Conservation (phyloP, 108 stramenopile genomes). For the Pseudonitzschia multiseries region DNA sequence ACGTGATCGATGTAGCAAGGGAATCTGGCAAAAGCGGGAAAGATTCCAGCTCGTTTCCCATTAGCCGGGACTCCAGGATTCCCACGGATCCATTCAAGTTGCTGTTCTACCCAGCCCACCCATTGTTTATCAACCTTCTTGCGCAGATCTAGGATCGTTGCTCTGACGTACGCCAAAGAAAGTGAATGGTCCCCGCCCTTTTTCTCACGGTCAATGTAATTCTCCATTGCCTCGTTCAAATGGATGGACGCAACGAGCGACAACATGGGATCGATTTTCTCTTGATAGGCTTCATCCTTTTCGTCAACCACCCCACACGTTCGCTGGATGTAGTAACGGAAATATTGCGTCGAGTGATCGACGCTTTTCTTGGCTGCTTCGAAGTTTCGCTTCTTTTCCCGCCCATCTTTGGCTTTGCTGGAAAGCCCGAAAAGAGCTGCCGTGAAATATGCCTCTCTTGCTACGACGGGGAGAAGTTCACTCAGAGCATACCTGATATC, state of each 20-base stretch:
- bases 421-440: conserved; percentile 84
- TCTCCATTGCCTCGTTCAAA: conserved; percentile 86
- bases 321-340: conserved; percentile 82
- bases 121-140: conserved; percentile 88
- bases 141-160: conserved; percentile 80
- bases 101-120: conserved; percentile 85
- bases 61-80: conserved; percentile 81
- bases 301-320: conserved; percentile 77
- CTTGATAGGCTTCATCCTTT: conserved; percentile 33
- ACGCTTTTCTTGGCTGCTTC: conserved; percentile 81
- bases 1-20: conserved; percentile 85
- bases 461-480: conserved; percentile 82
- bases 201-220: conserved; percentile 86
- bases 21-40: conserved; percentile 74
- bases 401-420: conserved; percentile 75
- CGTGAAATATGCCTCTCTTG: conserved; percentile 87
- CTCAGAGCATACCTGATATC: conserved; percentile 70
- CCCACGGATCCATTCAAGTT: conserved; percentile 83
- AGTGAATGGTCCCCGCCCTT: conserved; percentile 88
- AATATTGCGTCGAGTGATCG: conserved; percentile 78
- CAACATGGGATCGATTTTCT: conserved; percentile 76
- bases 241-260: conserved; percentile 81
- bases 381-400: conserved; percentile 89
- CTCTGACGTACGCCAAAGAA: conserved; percentile 84
- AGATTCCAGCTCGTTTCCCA: conserved; percentile 86